Percentiles rank a stretch among this genome's conserved stretches.
Evolutionary conservation across 2,329 filamentous ascomycete genomes (phyloP).

Genomic region (Cercospora citrullina): DNA sequence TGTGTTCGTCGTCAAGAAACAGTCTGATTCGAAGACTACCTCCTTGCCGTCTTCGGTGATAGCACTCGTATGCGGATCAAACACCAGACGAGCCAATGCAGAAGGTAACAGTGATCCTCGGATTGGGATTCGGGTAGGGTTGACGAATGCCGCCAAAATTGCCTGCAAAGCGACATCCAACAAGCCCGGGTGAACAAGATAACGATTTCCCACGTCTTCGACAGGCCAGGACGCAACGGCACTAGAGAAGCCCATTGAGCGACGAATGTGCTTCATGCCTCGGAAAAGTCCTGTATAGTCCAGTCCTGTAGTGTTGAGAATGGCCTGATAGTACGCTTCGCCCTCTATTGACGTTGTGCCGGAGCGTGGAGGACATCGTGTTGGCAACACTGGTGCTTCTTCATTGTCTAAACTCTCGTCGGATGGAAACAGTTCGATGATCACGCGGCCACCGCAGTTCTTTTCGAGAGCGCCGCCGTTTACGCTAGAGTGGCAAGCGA

Average conservation of each 20-base stretch:
- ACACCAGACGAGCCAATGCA: conserved; percentile 21
- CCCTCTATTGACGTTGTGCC: conserved; percentile 25
- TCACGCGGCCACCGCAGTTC: conserved; percentile 21
- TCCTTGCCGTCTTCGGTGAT: conserved; percentile 31
- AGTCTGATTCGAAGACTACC: conserved; percentile 23
- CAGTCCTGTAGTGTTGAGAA: conserved; percentile 24
- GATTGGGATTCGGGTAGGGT: conserved; percentile 29
- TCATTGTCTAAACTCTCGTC: background rate
- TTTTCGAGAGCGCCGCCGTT: conserved; percentile 19
- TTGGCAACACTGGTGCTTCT: conserved; percentile 10
- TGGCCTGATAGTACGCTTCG: conserved; percentile 24
- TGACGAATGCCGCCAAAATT: conserved; percentile 34
- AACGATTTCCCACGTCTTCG: conserved; percentile 21
- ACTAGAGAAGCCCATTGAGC: conserved; percentile 23
- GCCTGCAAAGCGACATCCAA: conserved; percentile 40
- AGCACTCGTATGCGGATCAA: conserved; percentile 19
- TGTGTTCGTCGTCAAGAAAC: conserved; percentile 24
- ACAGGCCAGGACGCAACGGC: conserved; percentile 22
- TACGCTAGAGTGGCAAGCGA: conserved; percentile 20
- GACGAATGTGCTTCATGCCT: conserved; percentile 23
- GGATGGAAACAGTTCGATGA: conserved; percentile 19
- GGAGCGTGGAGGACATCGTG: conserved; percentile 22
- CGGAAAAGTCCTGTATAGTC: conserved; percentile 25
- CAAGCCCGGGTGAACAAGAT: conserved; percentile 35
- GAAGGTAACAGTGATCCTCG: conserved; percentile 24